Conservation (phyloP, 805 yeast species). For the Candida succiphila region DNA sequence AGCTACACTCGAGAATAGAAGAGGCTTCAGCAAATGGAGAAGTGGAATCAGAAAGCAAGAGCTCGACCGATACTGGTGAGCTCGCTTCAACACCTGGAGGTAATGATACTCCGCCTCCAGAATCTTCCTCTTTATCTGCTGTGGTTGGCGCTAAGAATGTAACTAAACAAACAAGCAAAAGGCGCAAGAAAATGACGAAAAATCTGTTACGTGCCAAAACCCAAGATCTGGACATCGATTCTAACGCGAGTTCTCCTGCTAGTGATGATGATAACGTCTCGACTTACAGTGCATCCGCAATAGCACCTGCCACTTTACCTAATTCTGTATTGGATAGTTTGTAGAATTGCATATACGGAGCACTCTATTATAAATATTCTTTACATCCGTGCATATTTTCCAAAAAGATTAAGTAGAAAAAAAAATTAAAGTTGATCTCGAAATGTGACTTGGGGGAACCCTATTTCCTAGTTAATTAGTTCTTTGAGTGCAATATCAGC, state of each 20-base stretch:
- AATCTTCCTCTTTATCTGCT: not conserved
- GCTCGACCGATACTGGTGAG: no score
- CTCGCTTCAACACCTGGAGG: not conserved
- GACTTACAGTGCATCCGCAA: constrained; percentile 17
- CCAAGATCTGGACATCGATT: constrained; percentile 5
- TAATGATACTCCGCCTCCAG: no score
- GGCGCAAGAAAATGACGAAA: constrained; percentile 13
- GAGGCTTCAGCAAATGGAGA: not conserved
- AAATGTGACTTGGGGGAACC: no score
- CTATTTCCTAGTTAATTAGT: no score
- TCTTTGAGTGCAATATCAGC: no score
- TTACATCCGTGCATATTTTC: no score
- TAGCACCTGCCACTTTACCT: constrained; percentile 13
- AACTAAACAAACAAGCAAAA: constrained; percentile 5
- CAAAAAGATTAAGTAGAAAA: no score
- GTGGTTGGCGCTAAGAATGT: not conserved
- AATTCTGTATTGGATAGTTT: no score
- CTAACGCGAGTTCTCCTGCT: constrained; percentile 19
- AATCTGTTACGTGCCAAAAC: constrained; percentile 1
- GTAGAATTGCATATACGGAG: no score
- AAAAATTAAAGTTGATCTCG: no score
- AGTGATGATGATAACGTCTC: constrained; percentile 23
- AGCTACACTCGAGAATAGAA: not conserved
- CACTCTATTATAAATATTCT: no score
- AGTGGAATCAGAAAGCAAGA: not conserved